Percentiles rank a stretch among this genome's conserved stretches.
Conservation (phyloP, 306 rosid genomes). For the Arachis hypogaea region DNA sequence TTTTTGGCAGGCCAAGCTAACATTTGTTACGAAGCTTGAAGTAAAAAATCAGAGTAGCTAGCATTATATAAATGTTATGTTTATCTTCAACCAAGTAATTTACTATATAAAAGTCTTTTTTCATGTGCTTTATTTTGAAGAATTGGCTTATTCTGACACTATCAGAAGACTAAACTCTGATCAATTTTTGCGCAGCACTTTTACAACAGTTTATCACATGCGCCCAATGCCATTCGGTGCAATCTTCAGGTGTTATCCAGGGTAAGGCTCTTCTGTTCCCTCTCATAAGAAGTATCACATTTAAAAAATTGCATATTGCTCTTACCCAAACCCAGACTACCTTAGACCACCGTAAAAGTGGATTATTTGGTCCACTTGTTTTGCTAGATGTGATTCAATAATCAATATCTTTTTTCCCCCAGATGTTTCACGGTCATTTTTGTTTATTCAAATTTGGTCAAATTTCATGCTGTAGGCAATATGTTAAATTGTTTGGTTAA, state of each 20-base stretch:
- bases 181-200: conserved; percentile 63
- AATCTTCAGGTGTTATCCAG: conserved; percentile 89
- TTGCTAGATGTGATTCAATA: conserved; percentile 22
- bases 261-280: conserved; percentile 53
- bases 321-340: background rate
- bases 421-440: background rate
- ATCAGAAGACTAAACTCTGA: conserved; percentile 34
- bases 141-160: conserved; percentile 29
- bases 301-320: background rate
- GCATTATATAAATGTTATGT: conserved; percentile 8
- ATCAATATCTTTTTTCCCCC: background rate
- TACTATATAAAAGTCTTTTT: conserved; percentile 20
- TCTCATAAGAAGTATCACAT: background rate
- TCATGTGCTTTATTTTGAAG: conserved; percentile 20
- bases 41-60: conserved; percentile 1
- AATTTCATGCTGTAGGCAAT: conserved; percentile 7
- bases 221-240: conserved; percentile 94
- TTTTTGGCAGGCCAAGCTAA: conserved; percentile 7
- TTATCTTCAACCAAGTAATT: conserved; percentile 9
- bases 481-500: conserved; percentile 22
- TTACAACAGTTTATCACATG: conserved; percentile 82
- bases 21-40: conserved; percentile 1
- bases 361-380: background rate
- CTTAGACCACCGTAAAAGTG: conserved; percentile 4
- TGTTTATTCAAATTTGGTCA: conserved; percentile 16